Evolutionary conservation across 169 alveolate species (phyloP), one percentile per base, ranked within the genome.

Genomic region (Cryptosporidium bovis): DNA sequence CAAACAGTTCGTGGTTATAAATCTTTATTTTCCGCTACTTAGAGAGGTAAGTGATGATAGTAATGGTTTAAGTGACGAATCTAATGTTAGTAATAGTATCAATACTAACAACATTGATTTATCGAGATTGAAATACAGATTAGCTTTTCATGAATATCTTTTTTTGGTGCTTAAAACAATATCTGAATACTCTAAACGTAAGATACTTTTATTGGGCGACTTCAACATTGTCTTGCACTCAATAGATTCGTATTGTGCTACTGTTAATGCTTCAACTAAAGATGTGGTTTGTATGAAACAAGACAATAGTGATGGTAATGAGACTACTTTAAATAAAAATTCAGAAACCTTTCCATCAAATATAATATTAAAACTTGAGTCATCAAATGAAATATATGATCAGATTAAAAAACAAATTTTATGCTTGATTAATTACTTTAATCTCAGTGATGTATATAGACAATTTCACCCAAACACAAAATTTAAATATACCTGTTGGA

Each of bases 401-500:
- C 58, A 58, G 2, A 58, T 71, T 0, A 51, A 67, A 51, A 55
- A n/a, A 18, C 29, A 33, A 24, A 33, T 7, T 29, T 31, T 31
- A 13, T 20, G 29, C 6, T n/a, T 71, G 68, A 31, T 71, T 15
- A 27, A 27, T 31, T 5, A 18, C n/a, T 71, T 48, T 71, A 51
- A 31, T 15, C 48, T 71, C 8, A 44, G 53, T 2, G 84, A 71
- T n/a, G 68, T 34, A n/a, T 71, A 55, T 71, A 51, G 84, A 31
- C 7, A 33, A 7, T 55, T 24, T 51, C 58, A 71, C 33, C 84
- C 84, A 55, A 56, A 31, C 33, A 33, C 4, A 18, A 53, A n/a
- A 3, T n/a, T 27, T 4, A 71, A 71, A 56, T 71, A 71, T 46
- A 71, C 84, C 12, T 71, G 84, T n/a, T 71, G 84, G 84, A 36